Evolutionary conservation across 768 basidiomycete species (phyloP).

Genomic region (Tricholoma sp.): DNA sequence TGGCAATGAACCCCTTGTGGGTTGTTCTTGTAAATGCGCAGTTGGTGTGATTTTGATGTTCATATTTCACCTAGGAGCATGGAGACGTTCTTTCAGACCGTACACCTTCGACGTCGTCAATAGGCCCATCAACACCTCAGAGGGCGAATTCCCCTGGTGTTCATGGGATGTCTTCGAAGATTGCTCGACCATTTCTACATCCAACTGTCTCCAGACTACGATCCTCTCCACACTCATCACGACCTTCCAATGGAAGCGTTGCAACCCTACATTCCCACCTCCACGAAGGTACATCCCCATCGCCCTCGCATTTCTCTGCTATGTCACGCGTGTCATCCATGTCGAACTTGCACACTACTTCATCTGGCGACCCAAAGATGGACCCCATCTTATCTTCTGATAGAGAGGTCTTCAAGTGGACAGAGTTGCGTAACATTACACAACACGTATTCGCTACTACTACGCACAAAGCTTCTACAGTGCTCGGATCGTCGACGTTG

Average conservation of each 20-base stretch:
- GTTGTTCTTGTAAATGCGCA: constrained; percentile 3
- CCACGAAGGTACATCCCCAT: constrained; percentile 43
- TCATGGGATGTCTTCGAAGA: constrained; percentile 29
- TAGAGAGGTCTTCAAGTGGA: constrained; percentile 74
- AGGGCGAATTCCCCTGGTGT: constrained; percentile 31
- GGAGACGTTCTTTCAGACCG: constrained; percentile 31
- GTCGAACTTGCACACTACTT: constrained; percentile 38
- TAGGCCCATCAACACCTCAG: constrained; percentile 34
- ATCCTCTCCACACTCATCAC: constrained; percentile 50
- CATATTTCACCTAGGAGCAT: constrained; percentile 21
- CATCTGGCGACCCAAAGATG: constrained; percentile 20
- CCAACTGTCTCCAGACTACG: constrained; percentile 78
- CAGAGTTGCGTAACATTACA: constrained; percentile 53
- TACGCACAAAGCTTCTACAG: constrained; percentile 53
- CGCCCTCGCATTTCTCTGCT: constrained; percentile 62
- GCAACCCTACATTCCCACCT: constrained; percentile 39
- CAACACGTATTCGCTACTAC: constrained; percentile 50
- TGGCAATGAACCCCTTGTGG: constrained; percentile 26
- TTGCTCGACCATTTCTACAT: constrained; percentile 58
- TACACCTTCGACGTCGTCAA: constrained; percentile 34
- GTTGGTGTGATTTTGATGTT: constrained; percentile 1
- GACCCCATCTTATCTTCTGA: constrained; percentile 18
- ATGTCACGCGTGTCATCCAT: constrained; percentile 65
- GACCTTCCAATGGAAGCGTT: constrained; percentile 37
- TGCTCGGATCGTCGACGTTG: constrained; percentile 51